Evolutionary conservation across 1,284 basidiomycete genomes (phyloP).

Genomic region (Fistulinella staudtii): DNA sequence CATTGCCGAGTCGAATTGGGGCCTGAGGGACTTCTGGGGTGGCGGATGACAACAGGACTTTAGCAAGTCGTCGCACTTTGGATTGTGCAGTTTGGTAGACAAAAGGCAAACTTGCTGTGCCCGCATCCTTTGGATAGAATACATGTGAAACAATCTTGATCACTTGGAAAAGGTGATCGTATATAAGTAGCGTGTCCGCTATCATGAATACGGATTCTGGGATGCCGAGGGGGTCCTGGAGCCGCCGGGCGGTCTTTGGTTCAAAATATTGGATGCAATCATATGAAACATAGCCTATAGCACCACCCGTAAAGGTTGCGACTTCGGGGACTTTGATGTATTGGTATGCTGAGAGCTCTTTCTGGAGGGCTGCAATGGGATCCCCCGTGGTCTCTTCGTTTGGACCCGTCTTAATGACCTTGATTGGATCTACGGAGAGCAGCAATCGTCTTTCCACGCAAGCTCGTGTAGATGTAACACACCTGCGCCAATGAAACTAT

Average conservation of each 20-base stretch:
- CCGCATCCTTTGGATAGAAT: slow-evolving; percentile 70
- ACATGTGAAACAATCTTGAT: slow-evolving; percentile 96
- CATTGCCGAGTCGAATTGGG: slow-evolving; percentile 66
- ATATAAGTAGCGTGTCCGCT: slow-evolving; percentile 90
- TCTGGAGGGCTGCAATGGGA: slow-evolving; percentile 82
- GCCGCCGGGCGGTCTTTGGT: slow-evolving; percentile 77
- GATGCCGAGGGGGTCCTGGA: slow-evolving; percentile 76
- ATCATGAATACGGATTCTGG: slow-evolving; percentile 98
- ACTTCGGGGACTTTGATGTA: slow-evolving; percentile 91
- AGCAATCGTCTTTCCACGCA: neutral
- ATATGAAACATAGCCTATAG: slow-evolving; percentile 96
- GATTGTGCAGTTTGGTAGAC: slow-evolving; percentile 80
- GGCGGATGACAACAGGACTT: slow-evolving; percentile 53
- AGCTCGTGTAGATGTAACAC: slow-evolving; percentile 29
- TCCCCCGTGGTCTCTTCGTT: slow-evolving; percentile 83
- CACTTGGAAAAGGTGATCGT: slow-evolving; percentile 95
- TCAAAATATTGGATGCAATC: slow-evolving; percentile 98
- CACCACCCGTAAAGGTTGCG: slow-evolving; percentile 95
- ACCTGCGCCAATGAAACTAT: slow-evolving; percentile 96
- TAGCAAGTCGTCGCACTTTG: slow-evolving; percentile 75
- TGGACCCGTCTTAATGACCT: slow-evolving; percentile 87
- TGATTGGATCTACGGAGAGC: slow-evolving; percentile 75
- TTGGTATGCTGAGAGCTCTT: slow-evolving; percentile 82
- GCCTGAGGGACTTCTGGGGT: slow-evolving; percentile 66
- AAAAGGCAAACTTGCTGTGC: slow-evolving; percentile 62